Base-by-base conservation (phyloP, 768 basidiomycete species). In the Kwoniella botswanensis region DNA sequence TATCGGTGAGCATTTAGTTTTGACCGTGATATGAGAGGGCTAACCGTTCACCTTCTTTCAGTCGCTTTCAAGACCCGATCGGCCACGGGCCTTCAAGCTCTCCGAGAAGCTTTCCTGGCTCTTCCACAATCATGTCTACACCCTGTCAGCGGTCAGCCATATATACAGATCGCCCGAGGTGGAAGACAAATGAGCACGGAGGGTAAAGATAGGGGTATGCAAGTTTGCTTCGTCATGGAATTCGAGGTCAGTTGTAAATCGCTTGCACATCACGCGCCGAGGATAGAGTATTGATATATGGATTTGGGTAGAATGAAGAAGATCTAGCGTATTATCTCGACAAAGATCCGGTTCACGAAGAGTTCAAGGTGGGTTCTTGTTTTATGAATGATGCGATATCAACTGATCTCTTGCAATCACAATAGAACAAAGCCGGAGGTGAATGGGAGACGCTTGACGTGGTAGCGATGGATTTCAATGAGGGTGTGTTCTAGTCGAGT, bases 311-410 rank as follows among this genome's bases (percentile, higher is more conserved):
- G 63, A 65, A 52, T 12, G 55, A 54, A 2, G 68, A 77, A 17
- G 78, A 80, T 42, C 67, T 77, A 3, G 74, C 79, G 15, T 82
- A 75, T 55, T 84, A 84, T 60, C 42, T 81, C 35, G 68, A 66
- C 42, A 24, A 74, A 22, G 79, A 81, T 53, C 72, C 75, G 17
- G 77, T 71, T 2, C 82, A 84, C 62, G 26, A 72, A 0, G 63
- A 57, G 0, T 84, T 84, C 80, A 82, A 82, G 66, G 76, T 73
- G 60, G 59, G 76, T 43, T 18, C 29, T 62, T 11, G 69, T 13
- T 21, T 22, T 29, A 11, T 22, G 13, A 57, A 57, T 17, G 58
- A 15, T 12, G 11, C 58, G 13, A 29, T 22, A 18, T 12, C n/a
- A 22, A n/a, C 13, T 46, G 12, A 12, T 56, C 46, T 17, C 54